Percentiles rank a stretch among this genome's conserved stretches.
Evolutionary conservation across 495 filamentous ascomycete genomes (phyloP).

Genomic region (Aspergillus egyptiacus): DNA sequence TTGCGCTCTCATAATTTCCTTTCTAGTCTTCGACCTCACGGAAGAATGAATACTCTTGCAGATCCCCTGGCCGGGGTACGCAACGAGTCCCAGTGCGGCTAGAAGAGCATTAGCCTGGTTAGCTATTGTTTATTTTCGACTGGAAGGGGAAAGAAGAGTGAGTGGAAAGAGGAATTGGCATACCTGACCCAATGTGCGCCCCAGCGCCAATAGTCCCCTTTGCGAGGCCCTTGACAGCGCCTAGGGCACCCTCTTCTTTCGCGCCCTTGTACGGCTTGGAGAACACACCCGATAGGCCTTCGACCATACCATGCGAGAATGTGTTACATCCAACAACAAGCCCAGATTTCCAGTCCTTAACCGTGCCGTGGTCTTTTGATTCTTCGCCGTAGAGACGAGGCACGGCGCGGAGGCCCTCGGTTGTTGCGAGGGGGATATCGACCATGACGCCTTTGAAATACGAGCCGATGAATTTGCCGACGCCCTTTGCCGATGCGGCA

Average conservation of each 20-base stretch:
- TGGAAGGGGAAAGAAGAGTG: not conserved
- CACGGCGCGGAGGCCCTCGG: constrained; percentile 79
- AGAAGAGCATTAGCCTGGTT: not conserved
- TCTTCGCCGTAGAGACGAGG: constrained; percentile 69
- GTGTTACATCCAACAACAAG: constrained; percentile 41
- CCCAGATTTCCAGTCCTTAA: constrained; percentile 36
- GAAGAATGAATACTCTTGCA: constrained; percentile 23
- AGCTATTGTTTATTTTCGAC: not conserved
- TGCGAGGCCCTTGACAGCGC: constrained; percentile 60
- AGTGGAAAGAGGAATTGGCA: not conserved
- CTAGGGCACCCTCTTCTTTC: constrained; percentile 51
- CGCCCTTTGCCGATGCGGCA: constrained; percentile 26
- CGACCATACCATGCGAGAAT: constrained; percentile 64
- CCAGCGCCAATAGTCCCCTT: constrained; percentile 72
- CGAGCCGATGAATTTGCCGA: constrained; percentile 29
- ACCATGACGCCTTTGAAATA: constrained; percentile 43
- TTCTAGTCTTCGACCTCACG: constrained; percentile 21
- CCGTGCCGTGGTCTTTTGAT: constrained; percentile 29
- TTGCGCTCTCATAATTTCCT: constrained; percentile 15
- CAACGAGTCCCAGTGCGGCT: constrained; percentile 24
- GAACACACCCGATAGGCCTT: constrained; percentile 67
- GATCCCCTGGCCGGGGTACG: constrained; percentile 24
- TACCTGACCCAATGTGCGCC: constrained; percentile 49
- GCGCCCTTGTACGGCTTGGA: constrained; percentile 59
- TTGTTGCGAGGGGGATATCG: constrained; percentile 64